Conservation (phyloP, 306 rosid species). For the Abrus precatorius region DNA sequence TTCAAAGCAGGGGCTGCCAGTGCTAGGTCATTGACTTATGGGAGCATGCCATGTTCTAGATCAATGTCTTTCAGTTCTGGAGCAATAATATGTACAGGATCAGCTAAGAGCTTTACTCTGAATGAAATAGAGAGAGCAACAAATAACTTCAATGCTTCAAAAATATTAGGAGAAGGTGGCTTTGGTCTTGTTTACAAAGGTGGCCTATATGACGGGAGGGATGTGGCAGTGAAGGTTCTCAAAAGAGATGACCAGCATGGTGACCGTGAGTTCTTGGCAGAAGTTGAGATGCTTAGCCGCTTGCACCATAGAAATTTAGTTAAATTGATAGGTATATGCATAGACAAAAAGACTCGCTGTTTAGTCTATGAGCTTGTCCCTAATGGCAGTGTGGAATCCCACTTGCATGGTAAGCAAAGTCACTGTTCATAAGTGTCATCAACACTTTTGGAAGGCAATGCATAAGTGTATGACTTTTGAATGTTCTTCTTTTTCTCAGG, state of each 20-base stretch:
- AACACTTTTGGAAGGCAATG: not conserved
- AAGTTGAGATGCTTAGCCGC: constrained; percentile 91
- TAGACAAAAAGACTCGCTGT: constrained; percentile 77
- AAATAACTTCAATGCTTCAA: constrained; percentile 70
- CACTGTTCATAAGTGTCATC: constrained; percentile 8
- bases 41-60: constrained; percentile 60
- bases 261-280: constrained; percentile 84
- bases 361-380: constrained; percentile 90
- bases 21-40: constrained; percentile 48
- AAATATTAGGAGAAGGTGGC: constrained; percentile 94
- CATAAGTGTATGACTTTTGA: constrained; percentile 15
- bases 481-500: constrained; percentile 56
- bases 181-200: constrained; percentile 87
- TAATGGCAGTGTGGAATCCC: constrained; percentile 91
- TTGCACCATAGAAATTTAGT: constrained; percentile 91
- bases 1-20: constrained; percentile 53
- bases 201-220: constrained; percentile 68
- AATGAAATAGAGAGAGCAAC: constrained; percentile 82
- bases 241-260: constrained; percentile 81
- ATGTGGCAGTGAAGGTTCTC: constrained; percentile 88
- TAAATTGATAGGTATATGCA: constrained; percentile 81
- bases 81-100: constrained; percentile 64
- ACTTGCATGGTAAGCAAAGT: constrained; percentile 75
- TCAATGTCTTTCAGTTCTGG: constrained; percentile 63
- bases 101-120: constrained; percentile 74